phyloP scores from a whole-genome alignment of 2,329 filamentous ascomycete species.

The Colletotrichum navitas region DNA sequence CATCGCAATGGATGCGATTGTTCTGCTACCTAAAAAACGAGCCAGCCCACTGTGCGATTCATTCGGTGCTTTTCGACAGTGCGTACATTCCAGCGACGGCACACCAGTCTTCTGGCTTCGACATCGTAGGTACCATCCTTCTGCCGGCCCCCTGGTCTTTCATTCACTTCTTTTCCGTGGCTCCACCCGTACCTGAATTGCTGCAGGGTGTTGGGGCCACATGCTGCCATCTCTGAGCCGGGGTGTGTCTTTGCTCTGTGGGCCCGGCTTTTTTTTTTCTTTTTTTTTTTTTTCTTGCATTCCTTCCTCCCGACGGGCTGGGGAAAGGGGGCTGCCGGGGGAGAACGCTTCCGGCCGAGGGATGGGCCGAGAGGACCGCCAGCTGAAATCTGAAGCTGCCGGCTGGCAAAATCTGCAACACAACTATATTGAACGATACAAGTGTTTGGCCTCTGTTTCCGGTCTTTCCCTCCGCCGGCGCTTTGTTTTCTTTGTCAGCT shows the following conservation, averaged over 20 bases:
- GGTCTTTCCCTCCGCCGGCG: background rate
- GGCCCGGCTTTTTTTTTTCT: background rate
- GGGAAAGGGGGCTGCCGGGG: background rate
- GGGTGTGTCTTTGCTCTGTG: background rate
- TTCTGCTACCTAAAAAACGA: background rate
- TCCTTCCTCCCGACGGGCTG: background rate
- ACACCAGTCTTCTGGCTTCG: background rate
- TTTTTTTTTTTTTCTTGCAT: background rate
- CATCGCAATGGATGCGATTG: background rate
- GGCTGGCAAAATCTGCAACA: background rate
- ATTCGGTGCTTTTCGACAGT: background rate
- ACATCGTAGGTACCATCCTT: background rate
- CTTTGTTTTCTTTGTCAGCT: slow-evolving; percentile 6
- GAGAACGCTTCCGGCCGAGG: background rate
- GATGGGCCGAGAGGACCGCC: background rate
- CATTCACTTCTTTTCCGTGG: background rate
- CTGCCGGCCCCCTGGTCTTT: background rate
- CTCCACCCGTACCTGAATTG: slow-evolving; percentile 27
- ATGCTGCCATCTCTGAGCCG: slow-evolving; percentile 3
- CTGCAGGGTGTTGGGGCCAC: slow-evolving; percentile 18
- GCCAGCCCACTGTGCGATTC: background rate
- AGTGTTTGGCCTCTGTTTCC: slow-evolving; percentile 1
- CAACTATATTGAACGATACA: background rate
- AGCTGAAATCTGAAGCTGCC: background rate
- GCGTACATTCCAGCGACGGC: background rate